Conservation (phyloP, 345 rosid species). For the Populus nigra region DNA sequence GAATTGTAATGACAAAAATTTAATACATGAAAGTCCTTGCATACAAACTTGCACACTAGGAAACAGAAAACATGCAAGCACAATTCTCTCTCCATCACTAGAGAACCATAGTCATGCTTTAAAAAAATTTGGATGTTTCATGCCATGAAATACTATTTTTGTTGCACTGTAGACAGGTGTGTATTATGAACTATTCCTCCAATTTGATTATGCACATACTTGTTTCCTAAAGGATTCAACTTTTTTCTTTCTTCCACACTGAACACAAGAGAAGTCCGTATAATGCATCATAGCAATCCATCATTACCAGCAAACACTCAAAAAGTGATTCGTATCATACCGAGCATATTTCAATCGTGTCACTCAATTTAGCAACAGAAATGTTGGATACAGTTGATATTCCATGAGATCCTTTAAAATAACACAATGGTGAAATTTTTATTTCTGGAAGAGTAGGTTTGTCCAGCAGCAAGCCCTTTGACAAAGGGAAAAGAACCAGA, state of each 20-base stretch:
- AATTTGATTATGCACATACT: not conserved
- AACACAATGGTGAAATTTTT: conserved; percentile 56
- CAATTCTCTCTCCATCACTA: not conserved
- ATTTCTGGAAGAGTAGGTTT: conserved; percentile 28
- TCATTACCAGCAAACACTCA: conserved; percentile 5
- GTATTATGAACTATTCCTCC: not conserved
- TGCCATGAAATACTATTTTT: not conserved
- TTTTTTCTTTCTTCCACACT: conserved; percentile 6
- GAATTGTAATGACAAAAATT: conserved; percentile 14
- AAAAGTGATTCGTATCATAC: conserved; percentile 41
- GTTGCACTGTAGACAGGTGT: not conserved
- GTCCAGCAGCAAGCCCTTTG: conserved; percentile 43
- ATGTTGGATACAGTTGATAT: conserved; percentile 79
- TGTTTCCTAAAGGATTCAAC: not conserved
- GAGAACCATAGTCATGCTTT: not conserved
- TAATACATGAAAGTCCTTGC: conserved; percentile 9
- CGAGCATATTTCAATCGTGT: conserved; percentile 68
- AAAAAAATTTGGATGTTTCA: not conserved
- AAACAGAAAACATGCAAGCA: not conserved
- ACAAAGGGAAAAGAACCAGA: conserved; percentile 70
- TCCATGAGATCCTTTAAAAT: conserved; percentile 96
- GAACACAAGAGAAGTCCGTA: not conserved
- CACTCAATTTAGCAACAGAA: conserved; percentile 50
- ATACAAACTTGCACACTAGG: not conserved
- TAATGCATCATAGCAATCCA: not conserved